phyloP scores from a whole-genome alignment of 2,329 filamentous ascomycete species.

The Phialemoniopsis sp. region DNA sequence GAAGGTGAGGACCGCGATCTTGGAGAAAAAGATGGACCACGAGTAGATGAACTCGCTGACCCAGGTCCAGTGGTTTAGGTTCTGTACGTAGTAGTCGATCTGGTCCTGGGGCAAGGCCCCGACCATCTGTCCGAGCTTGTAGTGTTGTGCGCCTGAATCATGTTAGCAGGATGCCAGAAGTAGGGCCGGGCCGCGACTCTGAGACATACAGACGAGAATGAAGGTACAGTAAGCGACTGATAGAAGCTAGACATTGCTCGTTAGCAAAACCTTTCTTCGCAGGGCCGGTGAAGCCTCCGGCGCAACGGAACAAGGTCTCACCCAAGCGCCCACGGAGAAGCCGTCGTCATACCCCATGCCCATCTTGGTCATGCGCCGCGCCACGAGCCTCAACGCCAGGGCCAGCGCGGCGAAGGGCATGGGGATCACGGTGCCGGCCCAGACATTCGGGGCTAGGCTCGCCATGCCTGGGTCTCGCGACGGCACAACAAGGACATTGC shows the following conservation, averaged over 20 bases:
- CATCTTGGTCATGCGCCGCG: slow-evolving; percentile 15
- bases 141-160: too few species aligned
- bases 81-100: too few species aligned
- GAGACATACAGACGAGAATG: too few species aligned
- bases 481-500: too few species aligned
- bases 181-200: too few species aligned
- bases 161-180: slow-evolving; percentile 5
- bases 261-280: too few species aligned
- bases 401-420: slow-evolving; percentile 12
- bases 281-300: too few species aligned
- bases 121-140: too few species aligned
- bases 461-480: too few species aligned
- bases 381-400: slow-evolving; percentile 11
- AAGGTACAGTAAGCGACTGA: too few species aligned
- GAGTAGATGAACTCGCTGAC: slow-evolving; percentile 19
- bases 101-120: too few species aligned
- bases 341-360: slow-evolving; percentile 13
- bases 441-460: slow-evolving; percentile 13
- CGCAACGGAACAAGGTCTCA: slow-evolving; percentile 12
- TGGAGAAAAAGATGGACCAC: slow-evolving; percentile 20
- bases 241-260: too few species aligned
- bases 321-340: slow-evolving; percentile 7
- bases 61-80: slow-evolving; percentile 5
- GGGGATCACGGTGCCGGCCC: slow-evolving; percentile 12
- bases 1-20: slow-evolving; percentile 21